phyloP scores from a whole-genome alignment of 352 stramenopile genomes.

The Pythium aristosporum region DNA sequence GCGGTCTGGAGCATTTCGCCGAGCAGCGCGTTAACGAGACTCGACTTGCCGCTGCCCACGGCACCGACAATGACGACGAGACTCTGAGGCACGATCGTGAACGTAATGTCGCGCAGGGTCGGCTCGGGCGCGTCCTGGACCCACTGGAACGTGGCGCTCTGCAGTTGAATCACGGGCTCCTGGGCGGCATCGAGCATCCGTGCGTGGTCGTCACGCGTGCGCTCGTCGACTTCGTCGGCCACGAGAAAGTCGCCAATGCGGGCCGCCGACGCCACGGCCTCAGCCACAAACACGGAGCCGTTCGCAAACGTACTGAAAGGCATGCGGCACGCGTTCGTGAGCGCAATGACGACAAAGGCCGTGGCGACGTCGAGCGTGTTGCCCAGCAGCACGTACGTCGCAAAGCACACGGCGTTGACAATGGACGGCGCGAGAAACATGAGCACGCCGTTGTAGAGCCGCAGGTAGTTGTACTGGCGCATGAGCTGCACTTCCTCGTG shows the following conservation, averaged over 20 bases:
- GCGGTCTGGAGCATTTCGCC: conserved; percentile 41
- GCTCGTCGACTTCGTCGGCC: conserved; percentile 37
- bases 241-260: conserved; percentile 44
- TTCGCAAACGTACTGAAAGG: conserved; percentile 59
- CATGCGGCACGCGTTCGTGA: conserved; percentile 68
- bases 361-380: conserved; percentile 88
- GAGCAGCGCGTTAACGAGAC: conserved; percentile 47
- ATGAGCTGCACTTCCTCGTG: conserved; percentile 25
- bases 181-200: background rate
- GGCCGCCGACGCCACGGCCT: conserved; percentile 42
- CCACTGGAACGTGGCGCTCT: conserved; percentile 39
- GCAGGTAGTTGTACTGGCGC: conserved; percentile 28
- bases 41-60: conserved; percentile 57
- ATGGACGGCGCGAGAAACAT: conserved; percentile 84
- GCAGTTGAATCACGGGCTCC: conserved; percentile 18
- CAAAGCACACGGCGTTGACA: conserved; percentile 90
- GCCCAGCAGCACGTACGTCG: conserved; percentile 59
- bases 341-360: conserved; percentile 92
- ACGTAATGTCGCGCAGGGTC: conserved; percentile 24
- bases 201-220: background rate
- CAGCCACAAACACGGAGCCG: conserved; percentile 42
- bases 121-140: conserved; percentile 18
- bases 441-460: conserved; percentile 35
- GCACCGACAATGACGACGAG: conserved; percentile 57
- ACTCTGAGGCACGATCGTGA: conserved; percentile 26